Percentiles rank a stretch among this genome's conserved stretches.
phyloP scores from a whole-genome alignment of 1,284 basidiomycete species.

The Sporisorium graminicola region DNA sequence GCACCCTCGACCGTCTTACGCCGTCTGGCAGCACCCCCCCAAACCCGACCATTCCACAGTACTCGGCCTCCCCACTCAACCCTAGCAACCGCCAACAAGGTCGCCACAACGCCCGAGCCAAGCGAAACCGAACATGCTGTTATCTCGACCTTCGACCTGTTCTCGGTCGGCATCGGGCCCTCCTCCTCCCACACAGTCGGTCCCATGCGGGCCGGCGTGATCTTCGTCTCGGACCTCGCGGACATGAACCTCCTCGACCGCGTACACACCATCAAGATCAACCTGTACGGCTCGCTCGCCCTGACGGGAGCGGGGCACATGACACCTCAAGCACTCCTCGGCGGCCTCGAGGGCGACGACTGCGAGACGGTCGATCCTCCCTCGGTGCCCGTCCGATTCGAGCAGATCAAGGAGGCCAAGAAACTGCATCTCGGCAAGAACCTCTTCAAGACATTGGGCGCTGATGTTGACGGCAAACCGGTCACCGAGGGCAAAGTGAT shows the following conservation, averaged over 20 bases:
- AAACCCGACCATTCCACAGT: slow-evolving; percentile 10
- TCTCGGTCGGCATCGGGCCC: slow-evolving; percentile 82
- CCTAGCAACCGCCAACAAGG: neutral
- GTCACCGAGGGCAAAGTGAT: slow-evolving; percentile 71
- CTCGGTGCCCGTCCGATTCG: slow-evolving; percentile 78
- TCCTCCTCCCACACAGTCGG: slow-evolving; percentile 76
- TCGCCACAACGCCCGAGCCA: slow-evolving; percentile 5
- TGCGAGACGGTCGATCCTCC: slow-evolving; percentile 83
- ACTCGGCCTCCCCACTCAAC: neutral
- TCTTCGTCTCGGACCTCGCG: slow-evolving; percentile 79
- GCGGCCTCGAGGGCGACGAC: slow-evolving; percentile 83
- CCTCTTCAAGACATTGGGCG: slow-evolving; percentile 38
- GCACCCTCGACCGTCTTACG: neutral
- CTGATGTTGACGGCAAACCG: neutral
- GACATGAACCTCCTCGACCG: slow-evolving; percentile 80
- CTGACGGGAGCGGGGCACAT: slow-evolving; percentile 88
- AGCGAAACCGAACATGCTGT: slow-evolving; percentile 84
- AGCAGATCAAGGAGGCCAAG: slow-evolving; percentile 78
- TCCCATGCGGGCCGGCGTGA: slow-evolving; percentile 90
- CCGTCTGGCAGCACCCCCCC: neutral
- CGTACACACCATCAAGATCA: slow-evolving; percentile 84
- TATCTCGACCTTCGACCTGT: slow-evolving; percentile 81
- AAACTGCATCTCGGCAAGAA: slow-evolving; percentile 77
- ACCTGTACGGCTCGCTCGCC: slow-evolving; percentile 77
- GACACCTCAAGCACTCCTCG: slow-evolving; percentile 90